phyloP scores from a whole-genome alignment of 2,329 filamentous ascomycete genomes.

The Helicocarpus griseus region DNA sequence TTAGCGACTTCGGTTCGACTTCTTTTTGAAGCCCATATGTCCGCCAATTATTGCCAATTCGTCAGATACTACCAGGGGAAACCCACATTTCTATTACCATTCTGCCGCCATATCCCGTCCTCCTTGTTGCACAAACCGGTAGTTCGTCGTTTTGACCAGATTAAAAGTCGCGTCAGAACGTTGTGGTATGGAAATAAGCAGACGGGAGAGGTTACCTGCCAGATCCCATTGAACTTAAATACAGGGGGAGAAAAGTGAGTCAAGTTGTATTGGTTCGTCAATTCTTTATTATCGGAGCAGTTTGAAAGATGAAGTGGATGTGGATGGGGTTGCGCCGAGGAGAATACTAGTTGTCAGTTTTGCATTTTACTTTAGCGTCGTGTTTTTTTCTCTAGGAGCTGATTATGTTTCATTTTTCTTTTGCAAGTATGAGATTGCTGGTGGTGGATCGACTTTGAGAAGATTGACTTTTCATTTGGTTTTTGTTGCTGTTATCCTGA shows the following conservation, averaged over 20 bases:
- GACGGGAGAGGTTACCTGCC: neutral
- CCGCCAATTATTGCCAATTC: too few species aligned
- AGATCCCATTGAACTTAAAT: neutral
- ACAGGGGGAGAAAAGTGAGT: too few species aligned
- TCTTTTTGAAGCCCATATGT: too few species aligned
- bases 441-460: neutral
- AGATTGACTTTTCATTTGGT: neutral
- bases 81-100: neutral
- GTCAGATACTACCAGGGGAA: neutral
- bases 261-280: too few species aligned
- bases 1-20: neutral
- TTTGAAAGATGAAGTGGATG: too few species aligned
- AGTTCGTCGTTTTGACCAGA: neutral
- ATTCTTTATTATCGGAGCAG: too few species aligned
- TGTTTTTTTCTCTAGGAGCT: neutral
- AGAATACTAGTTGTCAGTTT: neutral
- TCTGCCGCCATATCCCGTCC: neutral
- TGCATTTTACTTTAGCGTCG: neutral
- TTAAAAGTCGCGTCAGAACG: neutral
- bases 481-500: conserved; percentile 13
- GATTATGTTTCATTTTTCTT: neutral
- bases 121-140: too few species aligned
- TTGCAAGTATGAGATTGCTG: neutral
- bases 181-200: neutral
- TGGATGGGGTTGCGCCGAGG: too few species aligned